phyloP scores from a whole-genome alignment of 2,329 filamentous ascomycete genomes.

The Colletotrichum sp. region DNA sequence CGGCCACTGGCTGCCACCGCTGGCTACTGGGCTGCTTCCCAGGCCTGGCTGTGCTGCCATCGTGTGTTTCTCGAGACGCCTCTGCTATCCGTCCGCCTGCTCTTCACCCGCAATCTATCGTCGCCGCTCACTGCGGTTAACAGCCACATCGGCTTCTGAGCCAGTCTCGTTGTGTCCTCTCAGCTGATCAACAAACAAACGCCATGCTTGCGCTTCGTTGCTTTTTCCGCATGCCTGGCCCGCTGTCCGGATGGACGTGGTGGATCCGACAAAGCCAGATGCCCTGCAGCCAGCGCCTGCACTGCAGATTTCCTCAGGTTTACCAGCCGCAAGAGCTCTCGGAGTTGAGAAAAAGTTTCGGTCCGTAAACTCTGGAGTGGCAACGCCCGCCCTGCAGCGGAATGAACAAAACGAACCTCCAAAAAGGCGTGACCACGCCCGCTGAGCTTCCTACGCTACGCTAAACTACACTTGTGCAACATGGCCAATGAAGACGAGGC shows the following conservation, averaged over 20 bases:
- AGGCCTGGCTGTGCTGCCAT: neutral
- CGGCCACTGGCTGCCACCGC: neutral
- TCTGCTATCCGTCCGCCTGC: neutral
- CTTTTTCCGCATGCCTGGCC: neutral
- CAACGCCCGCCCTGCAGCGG: constrained; percentile 3
- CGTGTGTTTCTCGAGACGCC: neutral
- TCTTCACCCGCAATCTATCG: neutral
- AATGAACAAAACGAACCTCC: neutral
- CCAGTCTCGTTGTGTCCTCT: neutral
- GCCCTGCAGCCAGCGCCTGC: neutral
- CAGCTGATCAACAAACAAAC: constrained; percentile 2
- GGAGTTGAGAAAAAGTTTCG: neutral
- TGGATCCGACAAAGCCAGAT: neutral
- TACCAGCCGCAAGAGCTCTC: neutral
- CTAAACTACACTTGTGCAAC: neutral
- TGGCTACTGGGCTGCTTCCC: neutral
- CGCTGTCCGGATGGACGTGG: neutral
- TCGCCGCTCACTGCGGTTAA: neutral
- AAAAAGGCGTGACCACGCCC: neutral
- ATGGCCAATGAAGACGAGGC: neutral
- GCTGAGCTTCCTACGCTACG: neutral
- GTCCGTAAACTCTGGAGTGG: neutral
- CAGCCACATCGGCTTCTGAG: neutral
- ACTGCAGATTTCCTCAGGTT: neutral
- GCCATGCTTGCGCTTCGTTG: neutral